These are phyloP conservation scores for Dianthus caryophyllus DNA, from an alignment of 148 eudicot genomes.

Conservation along the genomic window DNA sequence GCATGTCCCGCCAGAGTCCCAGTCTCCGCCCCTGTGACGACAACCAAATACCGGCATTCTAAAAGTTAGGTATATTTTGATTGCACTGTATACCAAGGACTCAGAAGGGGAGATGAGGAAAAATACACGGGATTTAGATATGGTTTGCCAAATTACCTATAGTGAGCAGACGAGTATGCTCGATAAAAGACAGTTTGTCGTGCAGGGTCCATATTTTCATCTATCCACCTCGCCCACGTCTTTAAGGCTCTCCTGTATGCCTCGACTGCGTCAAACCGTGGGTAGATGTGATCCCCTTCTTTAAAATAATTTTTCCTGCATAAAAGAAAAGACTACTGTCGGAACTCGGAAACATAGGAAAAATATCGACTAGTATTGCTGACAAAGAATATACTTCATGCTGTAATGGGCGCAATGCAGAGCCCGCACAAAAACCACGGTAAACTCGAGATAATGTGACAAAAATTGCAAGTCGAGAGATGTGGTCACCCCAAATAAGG, in stretches of 20 bases:
- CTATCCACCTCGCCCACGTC: slow-evolving; percentile 88
- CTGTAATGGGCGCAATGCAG: too few relatives aligned
- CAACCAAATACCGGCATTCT: neutral
- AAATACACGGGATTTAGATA: neutral
- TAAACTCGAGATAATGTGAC: too few relatives aligned
- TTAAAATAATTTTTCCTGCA: slow-evolving; percentile 82
- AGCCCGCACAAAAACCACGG: too few relatives aligned
- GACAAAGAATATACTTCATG: too few relatives aligned
- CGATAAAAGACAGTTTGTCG: slow-evolving; percentile 74
- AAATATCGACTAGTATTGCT: neutral
- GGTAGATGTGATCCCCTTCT: slow-evolving; percentile 71
- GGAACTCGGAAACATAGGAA: slow-evolving; percentile 5
- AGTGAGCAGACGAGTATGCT: slow-evolving; percentile 91
- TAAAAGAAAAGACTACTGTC: slow-evolving; percentile 13
- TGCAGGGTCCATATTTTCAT: slow-evolving; percentile 43
- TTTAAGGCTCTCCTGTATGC: slow-evolving; percentile 83
- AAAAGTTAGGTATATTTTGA: too few relatives aligned
- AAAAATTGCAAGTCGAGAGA: too few relatives aligned
- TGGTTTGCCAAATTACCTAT: slow-evolving; percentile 40
- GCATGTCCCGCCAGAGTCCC: slow-evolving; percentile 97
- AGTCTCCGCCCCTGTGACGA: slow-evolving; percentile 80
- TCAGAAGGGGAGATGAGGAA: too few relatives aligned
- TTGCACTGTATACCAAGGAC: too few relatives aligned
- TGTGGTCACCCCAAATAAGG: too few relatives aligned
- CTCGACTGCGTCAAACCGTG: slow-evolving; percentile 68